Evolutionary conservation across 2,329 filamentous ascomycete genomes (phyloP), one percentile per base, ranked within the genome.

Genomic region (Hypoxylon sp.): DNA sequence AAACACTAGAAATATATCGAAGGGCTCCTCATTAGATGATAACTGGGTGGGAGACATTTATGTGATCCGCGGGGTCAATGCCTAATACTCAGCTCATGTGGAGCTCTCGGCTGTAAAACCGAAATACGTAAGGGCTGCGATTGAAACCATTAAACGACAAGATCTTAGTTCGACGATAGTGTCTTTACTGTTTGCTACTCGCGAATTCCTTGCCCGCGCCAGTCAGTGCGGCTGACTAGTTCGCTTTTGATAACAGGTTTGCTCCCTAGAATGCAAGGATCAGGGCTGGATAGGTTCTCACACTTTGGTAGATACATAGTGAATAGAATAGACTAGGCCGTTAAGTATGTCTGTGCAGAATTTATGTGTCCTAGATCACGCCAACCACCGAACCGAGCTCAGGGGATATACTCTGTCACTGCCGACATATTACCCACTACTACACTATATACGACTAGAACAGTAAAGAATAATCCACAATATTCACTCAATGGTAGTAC

Each of bases 161-260:
- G 14, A 53, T 64, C 46, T 30, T 48, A 33, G 46, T 20, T 53
- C 33, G 37, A 27, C n/a, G 33, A 10, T 50, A 63, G 35, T 25
- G 20, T 37, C 11, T n/a, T 10, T 8, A 27, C 22, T 46, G 54
- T 54, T 31, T 48, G 44, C 35, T 17, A 49, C 54, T 60, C 31
- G 50, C 55, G 30, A 63, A 46, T 54, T 50, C 50, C 61, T 51
- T 55, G 13, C 33, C 37, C 33, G 20, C 54, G 20, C 46, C 54
- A 54, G 69, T 69, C 60, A 69, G 55, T 66, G 66, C 66, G 60
- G 59, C 46, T 53, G 20, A 30, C 59, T 68, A 71, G 65, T 66
- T 46, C 50, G 59, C 42, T 37, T 31, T 37, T 14, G 42, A 64
- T 58, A 64, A 66, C 69, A 59, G 64, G 69, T 69, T 69, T 71